Conservation (phyloP, 169 alveolate species). For the Plasmodium relictum region DNA sequence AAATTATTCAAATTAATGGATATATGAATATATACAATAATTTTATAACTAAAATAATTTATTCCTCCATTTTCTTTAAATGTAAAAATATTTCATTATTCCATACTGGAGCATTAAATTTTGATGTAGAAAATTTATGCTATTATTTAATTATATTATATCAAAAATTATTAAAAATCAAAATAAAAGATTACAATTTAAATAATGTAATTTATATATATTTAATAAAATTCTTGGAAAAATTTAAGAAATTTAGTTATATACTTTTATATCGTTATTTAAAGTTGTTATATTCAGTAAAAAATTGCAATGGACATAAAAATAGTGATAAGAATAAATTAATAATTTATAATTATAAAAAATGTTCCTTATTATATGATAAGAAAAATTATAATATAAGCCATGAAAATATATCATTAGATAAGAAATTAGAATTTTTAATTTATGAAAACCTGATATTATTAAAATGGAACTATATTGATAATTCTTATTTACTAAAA, state of each 20-base stretch:
- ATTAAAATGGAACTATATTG: neutral
- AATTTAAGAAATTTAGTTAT: neutral
- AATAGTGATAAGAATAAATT: neutral
- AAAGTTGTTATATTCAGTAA: conserved; percentile 1
- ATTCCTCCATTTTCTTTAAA: conserved; percentile 37
- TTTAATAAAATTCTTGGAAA: conserved; percentile 9
- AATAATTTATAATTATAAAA: too few relatives aligned
- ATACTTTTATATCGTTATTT: neutral
- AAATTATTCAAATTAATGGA: conserved; percentile 19
- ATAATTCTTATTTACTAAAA: conserved; percentile 25
- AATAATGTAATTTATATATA: neutral
- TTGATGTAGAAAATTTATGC: neutral
- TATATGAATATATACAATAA: conserved; percentile 30
- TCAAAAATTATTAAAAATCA: conserved; percentile 27
- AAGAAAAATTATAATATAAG: too few relatives aligned
- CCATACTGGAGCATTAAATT: neutral
- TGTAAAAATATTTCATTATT: conserved; percentile 1
- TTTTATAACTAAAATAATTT: conserved; percentile 18
- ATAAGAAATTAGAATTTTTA: conserved; percentile 1
- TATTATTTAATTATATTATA: neutral
- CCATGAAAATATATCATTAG: too few relatives aligned
- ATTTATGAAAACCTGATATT: conserved; percentile 12
- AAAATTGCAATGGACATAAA: neutral
- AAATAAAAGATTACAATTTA: conserved; percentile 21
- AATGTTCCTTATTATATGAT: too few relatives aligned